These are phyloP conservation scores for Linderina pennispora DNA, from an alignment of 192 early-diverging fungal genomes.

Conservation along the genomic window DNA sequence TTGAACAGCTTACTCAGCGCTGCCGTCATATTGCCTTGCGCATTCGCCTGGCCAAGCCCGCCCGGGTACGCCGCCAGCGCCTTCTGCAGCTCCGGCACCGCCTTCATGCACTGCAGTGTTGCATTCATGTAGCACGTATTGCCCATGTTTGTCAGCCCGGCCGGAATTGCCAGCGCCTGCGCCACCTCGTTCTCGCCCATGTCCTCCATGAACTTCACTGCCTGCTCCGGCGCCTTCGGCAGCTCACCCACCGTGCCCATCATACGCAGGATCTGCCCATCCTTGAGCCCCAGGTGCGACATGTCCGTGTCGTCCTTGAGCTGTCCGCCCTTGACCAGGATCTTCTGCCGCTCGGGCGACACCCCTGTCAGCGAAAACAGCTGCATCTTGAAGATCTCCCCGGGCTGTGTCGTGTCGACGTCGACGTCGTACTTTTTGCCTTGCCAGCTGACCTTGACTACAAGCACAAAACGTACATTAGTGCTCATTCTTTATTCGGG, in stretches of 20 bases:
- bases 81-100: conserved; percentile 71
- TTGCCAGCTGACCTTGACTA: conserved; percentile 88
- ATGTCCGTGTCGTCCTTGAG: conserved; percentile 87
- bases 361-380: conserved; percentile 89
- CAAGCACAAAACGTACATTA: background rate
- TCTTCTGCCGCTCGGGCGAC: conserved; percentile 87
- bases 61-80: conserved; percentile 50
- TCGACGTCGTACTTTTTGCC: conserved; percentile 81
- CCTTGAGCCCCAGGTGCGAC: conserved; percentile 65
- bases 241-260: conserved; percentile 94
- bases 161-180: conserved; percentile 85
- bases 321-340: conserved; percentile 88
- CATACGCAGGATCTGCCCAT: conserved; percentile 70
- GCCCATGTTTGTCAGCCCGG: conserved; percentile 85
- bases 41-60: conserved; percentile 4
- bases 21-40: conserved; percentile 53
- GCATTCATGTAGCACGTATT: conserved; percentile 93
- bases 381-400: conserved; percentile 80
- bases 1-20: conserved; percentile 70
- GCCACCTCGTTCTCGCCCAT: conserved; percentile 85
- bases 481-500: no score
- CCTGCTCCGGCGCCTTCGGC: conserved; percentile 71
- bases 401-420: conserved; percentile 65
- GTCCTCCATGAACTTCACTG: conserved; percentile 81
- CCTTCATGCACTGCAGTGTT: conserved; percentile 88